These are phyloP conservation scores for Candolleomyces efflorescens DNA, from an alignment of 768 basidiomycete genomes.

Conservation along the genomic window DNA sequence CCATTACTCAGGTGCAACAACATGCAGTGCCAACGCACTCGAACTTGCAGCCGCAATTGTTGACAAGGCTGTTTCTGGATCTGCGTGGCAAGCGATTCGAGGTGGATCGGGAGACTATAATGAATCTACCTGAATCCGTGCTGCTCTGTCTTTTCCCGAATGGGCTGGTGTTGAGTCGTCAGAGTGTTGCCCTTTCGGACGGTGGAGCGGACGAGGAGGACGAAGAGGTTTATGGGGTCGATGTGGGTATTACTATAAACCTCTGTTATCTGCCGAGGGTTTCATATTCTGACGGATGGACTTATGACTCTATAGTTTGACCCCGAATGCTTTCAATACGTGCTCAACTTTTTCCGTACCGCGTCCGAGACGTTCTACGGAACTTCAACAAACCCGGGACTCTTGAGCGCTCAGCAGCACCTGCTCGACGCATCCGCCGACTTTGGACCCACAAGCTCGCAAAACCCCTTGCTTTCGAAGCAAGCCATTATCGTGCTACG, in stretches of 20 bases:
- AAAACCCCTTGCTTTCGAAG: slow-evolving; percentile 91
- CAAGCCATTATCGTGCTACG: slow-evolving; percentile 98
- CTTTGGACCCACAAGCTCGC: slow-evolving; percentile 59
- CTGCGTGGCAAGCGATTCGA: slow-evolving; percentile 88
- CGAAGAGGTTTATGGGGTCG: slow-evolving; percentile 94
- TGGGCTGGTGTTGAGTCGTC: slow-evolving; percentile 88
- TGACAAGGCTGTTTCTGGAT: slow-evolving; percentile 87
- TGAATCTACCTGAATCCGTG: slow-evolving; percentile 97
- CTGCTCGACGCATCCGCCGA: slow-evolving; percentile 67
- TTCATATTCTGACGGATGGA: slow-evolving; percentile 3
- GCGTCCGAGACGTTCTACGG: slow-evolving; percentile 94
- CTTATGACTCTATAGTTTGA: slow-evolving; percentile 67
- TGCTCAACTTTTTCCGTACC: slow-evolving; percentile 86
- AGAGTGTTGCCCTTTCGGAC: slow-evolving; percentile 71
- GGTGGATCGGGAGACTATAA: slow-evolving; percentile 95
- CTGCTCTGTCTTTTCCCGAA: slow-evolving; percentile 96
- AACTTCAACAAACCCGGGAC: slow-evolving; percentile 62
- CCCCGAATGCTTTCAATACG: slow-evolving; percentile 92
- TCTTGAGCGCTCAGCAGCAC: slow-evolving; percentile 76
- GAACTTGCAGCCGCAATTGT: slow-evolving; percentile 79
- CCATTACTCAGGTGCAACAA: slow-evolving; percentile 60
- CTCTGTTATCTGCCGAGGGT: background rate
- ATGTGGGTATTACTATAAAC: slow-evolving; percentile 56
- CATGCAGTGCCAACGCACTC: slow-evolving; percentile 61
- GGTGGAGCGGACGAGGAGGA: slow-evolving; percentile 66